Base-by-base conservation (phyloP, 805 yeast species). In the Candida germanica region DNA sequence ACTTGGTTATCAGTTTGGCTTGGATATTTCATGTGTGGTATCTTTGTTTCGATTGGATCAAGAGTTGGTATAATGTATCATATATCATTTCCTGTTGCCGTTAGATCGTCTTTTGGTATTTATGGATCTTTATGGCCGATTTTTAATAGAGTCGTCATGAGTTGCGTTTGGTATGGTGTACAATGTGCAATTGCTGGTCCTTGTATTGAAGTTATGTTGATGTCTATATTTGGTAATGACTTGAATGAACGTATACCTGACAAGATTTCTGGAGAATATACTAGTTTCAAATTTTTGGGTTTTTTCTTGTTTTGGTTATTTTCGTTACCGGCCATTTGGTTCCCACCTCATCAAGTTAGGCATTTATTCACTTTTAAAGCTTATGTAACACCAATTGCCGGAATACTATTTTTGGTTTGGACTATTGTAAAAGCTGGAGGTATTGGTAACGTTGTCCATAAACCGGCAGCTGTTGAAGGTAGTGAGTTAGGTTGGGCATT, bases 91-190 rank as follows among this genome's bases (percentile, higher is more conserved):
- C 96, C 96, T 1, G 88, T 87, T 9, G 73, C 84, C 7, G 75
- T 80, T 26, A 71, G 97, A 44, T 75, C 91, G 1, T 76, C 94
- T 1, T 88, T 88, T 62, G 97, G 97, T 42, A 75, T 85, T 8
- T 85, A 79, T 68, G 94, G 94, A 35, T 81, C 88, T 0, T 64
- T 83, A 40, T 88, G 94, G 96, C 95, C 95, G 4, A 80, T 88
- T 30, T 51, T 87, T 34, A 87, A 88, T 61, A 76, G 97, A 62
- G 91, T 86, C 25, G 89, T 84, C 8, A 83, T 88, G 87, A 83
- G 87, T 21, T 73, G 79, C 46, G 79, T 88, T 33, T 88, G 96
- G 96, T 87, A 82, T 53, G 79, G 93, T 19, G 93, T 86, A 19
- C 96, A 87, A 54, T 72, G 84, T 15, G 83, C 87, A 71, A 73